phyloP scores from a whole-genome alignment of 805 yeast species.

The Schwanniomyces occidentalis region DNA sequence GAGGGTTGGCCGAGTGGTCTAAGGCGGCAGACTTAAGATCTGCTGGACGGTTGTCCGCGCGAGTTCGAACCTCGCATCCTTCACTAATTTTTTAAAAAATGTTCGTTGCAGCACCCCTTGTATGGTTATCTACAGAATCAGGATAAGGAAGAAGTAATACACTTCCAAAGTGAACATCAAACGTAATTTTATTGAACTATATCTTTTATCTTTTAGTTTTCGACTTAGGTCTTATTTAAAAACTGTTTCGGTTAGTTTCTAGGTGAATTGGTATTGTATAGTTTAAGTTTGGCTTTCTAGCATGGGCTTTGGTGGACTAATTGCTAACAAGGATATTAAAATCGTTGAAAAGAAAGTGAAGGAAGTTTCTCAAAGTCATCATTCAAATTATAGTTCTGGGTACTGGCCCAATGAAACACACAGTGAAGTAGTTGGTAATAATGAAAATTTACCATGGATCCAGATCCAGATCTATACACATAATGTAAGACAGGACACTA shows the following conservation, averaged over 20 bases:
- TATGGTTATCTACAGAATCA: too few species aligned
- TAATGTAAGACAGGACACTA: conserved; percentile 45
- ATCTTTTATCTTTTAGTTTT: too few species aligned
- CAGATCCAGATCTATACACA: conserved; percentile 34
- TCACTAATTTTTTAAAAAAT: conserved; percentile 26
- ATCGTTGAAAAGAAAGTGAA: conserved; percentile 3
- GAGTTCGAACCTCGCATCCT: conserved; percentile 51
- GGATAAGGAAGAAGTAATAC: too few species aligned
- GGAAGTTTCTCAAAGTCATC: conserved; percentile 6
- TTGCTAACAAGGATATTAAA: conserved; percentile 7
- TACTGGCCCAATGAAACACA: conserved; percentile 1
- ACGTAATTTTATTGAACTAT: too few species aligned
- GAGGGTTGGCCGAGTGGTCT: conserved; percentile 52
- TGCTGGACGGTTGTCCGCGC: conserved; percentile 48
- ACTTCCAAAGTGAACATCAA: too few species aligned
- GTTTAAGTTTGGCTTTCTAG: too few species aligned
- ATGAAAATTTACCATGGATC: conserved; percentile 13
- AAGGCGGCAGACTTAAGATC: conserved; percentile 51
- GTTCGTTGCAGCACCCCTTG: too few species aligned
- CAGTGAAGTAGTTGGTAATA: conserved; percentile 6
- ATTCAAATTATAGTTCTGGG: conserved; percentile 1
- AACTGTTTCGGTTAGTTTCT: too few species aligned
- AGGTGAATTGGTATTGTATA: too few species aligned
- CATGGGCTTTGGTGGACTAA: conserved; percentile 7
- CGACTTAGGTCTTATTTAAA: too few species aligned